These are phyloP conservation scores for Sonneratia alba DNA, from an alignment of 345 rosid species.

Conservation along the genomic window DNA sequence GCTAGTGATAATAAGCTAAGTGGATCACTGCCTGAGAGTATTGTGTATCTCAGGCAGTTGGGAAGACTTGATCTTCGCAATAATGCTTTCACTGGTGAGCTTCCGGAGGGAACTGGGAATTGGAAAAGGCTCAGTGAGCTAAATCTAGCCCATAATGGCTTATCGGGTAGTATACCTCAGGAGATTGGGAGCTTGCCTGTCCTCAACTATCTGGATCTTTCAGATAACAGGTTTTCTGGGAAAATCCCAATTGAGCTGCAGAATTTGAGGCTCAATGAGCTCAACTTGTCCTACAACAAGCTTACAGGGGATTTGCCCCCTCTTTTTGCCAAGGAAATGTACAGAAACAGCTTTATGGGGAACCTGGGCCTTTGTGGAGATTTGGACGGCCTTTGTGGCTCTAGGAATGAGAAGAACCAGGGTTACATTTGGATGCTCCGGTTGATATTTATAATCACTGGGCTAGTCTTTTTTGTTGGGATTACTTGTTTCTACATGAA, in stretches of 20 bases:
- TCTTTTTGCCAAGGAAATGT: constrained; percentile 47
- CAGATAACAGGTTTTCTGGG: constrained; percentile 56
- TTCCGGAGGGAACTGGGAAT: neutral
- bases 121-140: neutral
- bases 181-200: constrained; percentile 60
- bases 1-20: constrained; percentile 51
- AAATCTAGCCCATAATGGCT: neutral
- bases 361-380: constrained; percentile 78
- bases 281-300: constrained; percentile 65
- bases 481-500: constrained; percentile 73
- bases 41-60: constrained; percentile 45
- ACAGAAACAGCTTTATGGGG: constrained; percentile 58
- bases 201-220: constrained; percentile 86
- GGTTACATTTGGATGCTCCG: constrained; percentile 72
- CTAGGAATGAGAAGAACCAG: constrained; percentile 27
- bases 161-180: constrained; percentile 51
- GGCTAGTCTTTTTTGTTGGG: constrained; percentile 53
- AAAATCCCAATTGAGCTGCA: constrained; percentile 57
- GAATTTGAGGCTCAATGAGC: constrained; percentile 78
- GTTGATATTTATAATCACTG: constrained; percentile 61
- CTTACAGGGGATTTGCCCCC: constrained; percentile 65
- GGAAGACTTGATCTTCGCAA: constrained; percentile 71
- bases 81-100: constrained; percentile 34
- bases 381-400: constrained; percentile 49
- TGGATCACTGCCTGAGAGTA: constrained; percentile 59